Base-by-base conservation (phyloP, 2,329 filamentous ascomycete genomes). In the Pyricularia grisea region DNA sequence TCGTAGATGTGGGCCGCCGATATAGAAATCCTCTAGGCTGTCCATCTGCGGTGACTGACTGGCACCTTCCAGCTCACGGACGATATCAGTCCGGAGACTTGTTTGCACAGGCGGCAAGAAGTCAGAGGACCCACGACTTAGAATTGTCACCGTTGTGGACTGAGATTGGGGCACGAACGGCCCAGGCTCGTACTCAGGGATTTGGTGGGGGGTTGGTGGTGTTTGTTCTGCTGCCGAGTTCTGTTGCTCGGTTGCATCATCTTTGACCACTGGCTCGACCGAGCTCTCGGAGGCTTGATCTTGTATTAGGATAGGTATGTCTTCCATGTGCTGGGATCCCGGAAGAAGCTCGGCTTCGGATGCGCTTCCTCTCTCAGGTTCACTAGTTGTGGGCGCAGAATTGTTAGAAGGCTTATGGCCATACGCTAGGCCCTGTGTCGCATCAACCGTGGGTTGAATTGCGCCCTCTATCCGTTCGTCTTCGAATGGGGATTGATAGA, bases 401-500 rank as follows among this genome's bases (percentile, higher is more conserved):
- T 23, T 61, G 58, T 61, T 61, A 14, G 23, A 12, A 27, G 58
- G 23, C 58, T 17, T 12, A 61, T 11, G 4, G 14, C 7, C 58
- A 25, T 61, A 12, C 12, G 58, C 3, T 23, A 27, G 27, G 23
- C 10, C 58, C 58, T 12, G 11, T 11, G 33, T 67, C 6, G 75
- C 71, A 71, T 82, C 80, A 50, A 81, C 74, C 5, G 80, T 79
- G 70, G 81, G 78, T 28, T 80, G 76, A 70, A 81, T 80, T 14
- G 80, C 80, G 55, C 78, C 78, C 31, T 75, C 73, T n/a, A 50
- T 66, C 14, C 69, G 73, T 2, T 83, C 82, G 36, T 85, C 82
- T 7, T 82, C 81, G 68, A 85, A 86, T 0, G 83, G 82, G 70
- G 82, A 84, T 68, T 81, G 81, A 72, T 87, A 86, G 66, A 83